phyloP scores from a whole-genome alignment of 2,329 filamentous ascomycete species.

The Aquanectria penicillioides region DNA sequence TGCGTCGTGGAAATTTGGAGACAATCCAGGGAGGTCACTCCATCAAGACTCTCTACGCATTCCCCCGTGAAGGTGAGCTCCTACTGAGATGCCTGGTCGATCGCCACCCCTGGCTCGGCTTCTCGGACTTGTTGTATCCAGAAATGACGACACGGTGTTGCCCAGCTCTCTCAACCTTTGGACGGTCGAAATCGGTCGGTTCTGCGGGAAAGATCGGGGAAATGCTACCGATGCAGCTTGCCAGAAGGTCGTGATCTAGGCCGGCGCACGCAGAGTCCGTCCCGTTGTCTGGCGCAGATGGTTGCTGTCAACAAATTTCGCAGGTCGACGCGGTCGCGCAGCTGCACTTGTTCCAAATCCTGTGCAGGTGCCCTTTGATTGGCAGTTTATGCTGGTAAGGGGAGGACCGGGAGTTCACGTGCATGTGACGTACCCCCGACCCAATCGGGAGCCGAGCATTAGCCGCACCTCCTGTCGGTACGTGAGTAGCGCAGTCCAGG shows the following conservation, averaged over 20 bases:
- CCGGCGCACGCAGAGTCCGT: slow-evolving; percentile 19
- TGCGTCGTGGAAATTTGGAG: slow-evolving; percentile 25
- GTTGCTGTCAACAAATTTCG: slow-evolving; percentile 45
- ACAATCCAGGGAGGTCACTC: slow-evolving; percentile 30
- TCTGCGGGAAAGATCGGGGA: slow-evolving; percentile 12
- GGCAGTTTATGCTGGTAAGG: slow-evolving; percentile 40
- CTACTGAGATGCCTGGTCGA: slow-evolving; percentile 27
- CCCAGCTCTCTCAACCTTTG: slow-evolving; percentile 16
- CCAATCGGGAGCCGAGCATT: slow-evolving; percentile 36
- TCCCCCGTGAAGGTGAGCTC: slow-evolving; percentile 27
- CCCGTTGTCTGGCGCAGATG: slow-evolving; percentile 33
- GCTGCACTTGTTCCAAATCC: slow-evolving; percentile 35
- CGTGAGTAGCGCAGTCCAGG: neutral
- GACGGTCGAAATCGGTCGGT: slow-evolving; percentile 8
- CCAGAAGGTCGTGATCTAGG: slow-evolving; percentile 23
- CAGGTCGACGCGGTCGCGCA: slow-evolving; percentile 35
- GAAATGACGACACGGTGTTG: slow-evolving; percentile 41
- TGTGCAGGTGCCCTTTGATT: slow-evolving; percentile 39
- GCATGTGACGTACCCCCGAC: slow-evolving; percentile 28
- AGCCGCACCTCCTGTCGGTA: slow-evolving; percentile 27
- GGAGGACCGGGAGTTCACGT: slow-evolving; percentile 40
- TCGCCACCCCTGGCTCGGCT: slow-evolving; percentile 29
- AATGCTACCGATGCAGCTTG: slow-evolving; percentile 8
- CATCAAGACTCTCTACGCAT: slow-evolving; percentile 38
- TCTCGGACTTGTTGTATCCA: slow-evolving; percentile 30